phyloP scores from a whole-genome alignment of 257 asterid species.

The Ilex asprella region DNA sequence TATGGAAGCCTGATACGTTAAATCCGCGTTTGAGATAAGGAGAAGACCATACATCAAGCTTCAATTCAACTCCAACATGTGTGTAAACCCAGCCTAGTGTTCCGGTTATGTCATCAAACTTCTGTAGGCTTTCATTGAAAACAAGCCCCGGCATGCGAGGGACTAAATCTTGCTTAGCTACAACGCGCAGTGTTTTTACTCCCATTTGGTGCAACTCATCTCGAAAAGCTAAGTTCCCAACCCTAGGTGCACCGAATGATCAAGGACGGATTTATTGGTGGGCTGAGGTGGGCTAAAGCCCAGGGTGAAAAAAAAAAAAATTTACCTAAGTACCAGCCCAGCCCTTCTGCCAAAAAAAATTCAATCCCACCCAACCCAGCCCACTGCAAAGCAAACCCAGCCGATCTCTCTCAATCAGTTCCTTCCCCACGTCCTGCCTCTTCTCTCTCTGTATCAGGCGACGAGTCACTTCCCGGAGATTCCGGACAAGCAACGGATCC shows the following conservation, averaged over 20 bases:
- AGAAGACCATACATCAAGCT: constrained; percentile 48
- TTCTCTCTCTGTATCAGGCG: no score
- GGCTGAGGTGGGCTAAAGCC: no score
- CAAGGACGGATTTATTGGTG: no score
- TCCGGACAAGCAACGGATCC: no score
- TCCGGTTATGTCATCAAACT: constrained; percentile 62
- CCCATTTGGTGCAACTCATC: constrained; percentile 64
- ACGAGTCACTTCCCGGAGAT: no score
- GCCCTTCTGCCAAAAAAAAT: no score
- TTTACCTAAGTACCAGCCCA: no score
- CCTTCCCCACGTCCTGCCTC: no score
- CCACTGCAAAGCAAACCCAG: no score
- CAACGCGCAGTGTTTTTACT: constrained; percentile 49
- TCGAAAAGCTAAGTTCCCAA: constrained; percentile 72
- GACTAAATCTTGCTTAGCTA: constrained; percentile 57
- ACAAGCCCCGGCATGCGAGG: constrained; percentile 49
- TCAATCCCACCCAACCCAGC: no score
- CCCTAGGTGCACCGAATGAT: constrained; percentile 71
- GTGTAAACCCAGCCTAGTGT: constrained; percentile 77
- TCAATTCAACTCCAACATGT: constrained; percentile 67
- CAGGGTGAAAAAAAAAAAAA: no score
- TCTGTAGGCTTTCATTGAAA: constrained; percentile 33
- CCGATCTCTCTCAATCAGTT: no score
- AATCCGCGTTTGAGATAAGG: constrained; percentile 53
- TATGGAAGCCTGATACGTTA: constrained; percentile 54